A percentile compares a stretch with the other conserved stretches of the same genome.
These are phyloP conservation scores for Glycyrrhiza uralensis DNA, from an alignment of 306 rosid genomes.

Conservation along the genomic window DNA sequence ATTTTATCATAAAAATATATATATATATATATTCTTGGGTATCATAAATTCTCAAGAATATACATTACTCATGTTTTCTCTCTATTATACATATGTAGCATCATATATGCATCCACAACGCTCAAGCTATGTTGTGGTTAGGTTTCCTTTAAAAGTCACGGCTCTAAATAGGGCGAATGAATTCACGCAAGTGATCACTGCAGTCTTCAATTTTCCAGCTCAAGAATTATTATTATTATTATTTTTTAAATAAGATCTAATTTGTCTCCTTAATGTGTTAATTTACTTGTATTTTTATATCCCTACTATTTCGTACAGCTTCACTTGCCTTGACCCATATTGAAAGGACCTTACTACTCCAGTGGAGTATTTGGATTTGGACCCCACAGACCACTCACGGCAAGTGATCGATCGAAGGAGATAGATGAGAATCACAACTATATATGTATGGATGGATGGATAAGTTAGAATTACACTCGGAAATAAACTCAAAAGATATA, in stretches of 20 bases:
- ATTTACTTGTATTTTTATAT: not conserved
- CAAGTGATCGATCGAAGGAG: conserved; percentile 12
- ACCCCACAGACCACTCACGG: conserved; percentile 16
- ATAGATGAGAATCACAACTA: conserved; percentile 27
- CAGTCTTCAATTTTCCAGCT: too few relatives aligned
- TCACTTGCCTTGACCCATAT: conserved; percentile 1
- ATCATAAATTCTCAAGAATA: too few relatives aligned
- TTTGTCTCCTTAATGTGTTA: too few relatives aligned
- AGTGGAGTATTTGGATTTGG: conserved; percentile 14
- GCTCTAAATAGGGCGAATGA: not conserved
- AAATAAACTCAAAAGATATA: conserved; percentile 30
- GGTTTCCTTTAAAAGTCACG: conserved; percentile 17
- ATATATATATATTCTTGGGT: too few relatives aligned
- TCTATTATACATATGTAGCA: too few relatives aligned
- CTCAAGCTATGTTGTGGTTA: conserved; percentile 33
- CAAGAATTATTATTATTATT: too few relatives aligned
- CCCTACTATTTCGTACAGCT: conserved; percentile 14
- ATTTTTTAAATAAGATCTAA: too few relatives aligned
- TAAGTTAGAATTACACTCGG: not conserved
- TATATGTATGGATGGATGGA: too few relatives aligned
- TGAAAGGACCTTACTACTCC: conserved; percentile 9
- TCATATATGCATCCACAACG: too few relatives aligned
- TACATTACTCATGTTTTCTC: too few relatives aligned
- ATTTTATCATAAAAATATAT: too few relatives aligned
- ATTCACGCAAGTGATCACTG: not conserved